Conservation (phyloP, 192 early-diverging fungal species). For the Irineochytrium annulatum region DNA sequence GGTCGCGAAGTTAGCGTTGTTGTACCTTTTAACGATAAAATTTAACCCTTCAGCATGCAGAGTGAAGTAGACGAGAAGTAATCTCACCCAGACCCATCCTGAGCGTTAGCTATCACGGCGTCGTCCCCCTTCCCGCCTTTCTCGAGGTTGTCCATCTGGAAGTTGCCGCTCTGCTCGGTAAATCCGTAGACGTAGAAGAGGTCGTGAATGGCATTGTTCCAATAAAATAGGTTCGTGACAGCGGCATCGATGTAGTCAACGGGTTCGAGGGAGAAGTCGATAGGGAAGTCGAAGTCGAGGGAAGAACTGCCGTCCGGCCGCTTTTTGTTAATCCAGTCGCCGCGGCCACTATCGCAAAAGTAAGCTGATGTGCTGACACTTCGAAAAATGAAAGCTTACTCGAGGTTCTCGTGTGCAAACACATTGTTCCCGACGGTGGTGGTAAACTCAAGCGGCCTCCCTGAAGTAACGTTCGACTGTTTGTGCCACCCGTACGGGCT, state of each 20-base stretch:
- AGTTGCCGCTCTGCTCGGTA: constrained; percentile 62
- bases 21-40: no score
- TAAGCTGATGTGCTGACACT: no score
- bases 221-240: constrained; percentile 87
- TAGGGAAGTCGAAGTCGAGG: constrained; percentile 72
- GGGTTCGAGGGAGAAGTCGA: constrained; percentile 62
- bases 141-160: constrained; percentile 40
- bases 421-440: constrained; percentile 89
- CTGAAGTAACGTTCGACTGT: constrained; percentile 35
- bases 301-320: constrained; percentile 59
- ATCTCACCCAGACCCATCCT: constrained; percentile 26
- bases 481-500: constrained; percentile 77
- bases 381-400: constrained; percentile 6
- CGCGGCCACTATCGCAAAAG: constrained; percentile 51
- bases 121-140: constrained; percentile 38
- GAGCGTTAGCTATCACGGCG: constrained; percentile 54
- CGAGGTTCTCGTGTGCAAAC: constrained; percentile 78
- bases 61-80: no score
- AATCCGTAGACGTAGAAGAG: constrained; percentile 56
- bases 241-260: constrained; percentile 71
- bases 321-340: constrained; percentile 69
- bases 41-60: no score
- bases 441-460: constrained; percentile 42
- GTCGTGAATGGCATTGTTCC: constrained; percentile 89
- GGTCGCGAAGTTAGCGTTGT: constrained; percentile 32